phyloP scores from a whole-genome alignment of 2,329 filamentous ascomycete genomes.

The Epichloe scottii region DNA sequence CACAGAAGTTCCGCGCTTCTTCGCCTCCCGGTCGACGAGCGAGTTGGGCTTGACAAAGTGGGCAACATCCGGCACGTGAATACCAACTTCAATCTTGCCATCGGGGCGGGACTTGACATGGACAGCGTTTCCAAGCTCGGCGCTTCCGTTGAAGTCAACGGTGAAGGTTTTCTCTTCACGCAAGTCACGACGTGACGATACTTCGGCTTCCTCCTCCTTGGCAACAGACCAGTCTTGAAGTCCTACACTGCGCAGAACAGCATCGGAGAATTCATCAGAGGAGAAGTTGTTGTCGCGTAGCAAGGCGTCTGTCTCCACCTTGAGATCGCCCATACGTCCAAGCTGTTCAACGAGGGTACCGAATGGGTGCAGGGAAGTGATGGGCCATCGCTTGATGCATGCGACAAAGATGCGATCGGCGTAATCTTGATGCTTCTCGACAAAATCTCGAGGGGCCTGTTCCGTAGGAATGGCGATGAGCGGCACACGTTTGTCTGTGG shows the following conservation, averaged over 20 bases:
- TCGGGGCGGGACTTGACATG: constrained; percentile 77
- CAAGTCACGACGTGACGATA: constrained; percentile 77
- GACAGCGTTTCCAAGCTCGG: constrained; percentile 83
- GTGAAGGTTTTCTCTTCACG: constrained; percentile 81
- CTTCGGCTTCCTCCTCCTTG: constrained; percentile 64
- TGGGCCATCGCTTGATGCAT: constrained; percentile 98
- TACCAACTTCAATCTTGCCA: constrained; percentile 83
- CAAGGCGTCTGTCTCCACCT: constrained; percentile 94
- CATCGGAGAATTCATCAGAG: constrained; percentile 94
- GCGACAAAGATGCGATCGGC: constrained; percentile 97
- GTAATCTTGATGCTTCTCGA: constrained; percentile 96
- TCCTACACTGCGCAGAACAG: constrained; percentile 83
- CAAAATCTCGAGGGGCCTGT: constrained; percentile 93
- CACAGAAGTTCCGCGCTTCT: constrained; percentile 93
- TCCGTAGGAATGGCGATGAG: constrained; percentile 97
- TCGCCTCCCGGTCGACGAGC: constrained; percentile 89
- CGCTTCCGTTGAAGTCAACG: constrained; percentile 76
- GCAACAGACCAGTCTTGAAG: constrained; percentile 83
- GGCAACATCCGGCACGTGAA: constrained; percentile 89
- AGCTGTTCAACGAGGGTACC: constrained; percentile 95
- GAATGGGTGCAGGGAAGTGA: constrained; percentile 97
- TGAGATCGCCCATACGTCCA: constrained; percentile 92
- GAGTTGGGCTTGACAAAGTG: constrained; percentile 97
- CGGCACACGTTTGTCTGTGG: constrained; percentile 95
- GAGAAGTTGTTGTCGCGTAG: constrained; percentile 98